A percentile compares a stretch with the other conserved stretches of the same genome.
Evolutionary conservation across 176 grass and related monocot genomes (phyloP).

Genomic region (Phoenix roebelenii): DNA sequence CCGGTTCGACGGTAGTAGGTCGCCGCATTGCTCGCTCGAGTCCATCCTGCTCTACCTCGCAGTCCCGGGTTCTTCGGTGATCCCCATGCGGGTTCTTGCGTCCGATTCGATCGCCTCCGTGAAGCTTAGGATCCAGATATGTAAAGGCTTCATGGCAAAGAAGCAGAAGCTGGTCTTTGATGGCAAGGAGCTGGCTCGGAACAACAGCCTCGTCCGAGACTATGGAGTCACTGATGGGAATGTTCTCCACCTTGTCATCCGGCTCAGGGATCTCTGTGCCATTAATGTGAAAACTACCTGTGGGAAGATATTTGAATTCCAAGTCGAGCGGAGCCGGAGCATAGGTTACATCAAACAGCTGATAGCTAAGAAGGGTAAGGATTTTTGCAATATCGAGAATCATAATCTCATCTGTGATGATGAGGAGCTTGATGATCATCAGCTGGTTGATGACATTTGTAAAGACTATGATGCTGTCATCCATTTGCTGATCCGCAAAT

Average conservation of each 20-base stretch:
- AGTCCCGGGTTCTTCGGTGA: constrained; percentile 4
- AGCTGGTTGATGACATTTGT: constrained; percentile 2
- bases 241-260: constrained; percentile 7
- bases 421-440: constrained; percentile 3
- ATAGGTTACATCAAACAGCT: constrained; percentile 10
- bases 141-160: not conserved
- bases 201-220: constrained; percentile 7
- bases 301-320: constrained; percentile 6
- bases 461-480: constrained; percentile 12
- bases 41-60: constrained; percentile 2
- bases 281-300: constrained; percentile 3
- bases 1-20: constrained; percentile 1
- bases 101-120: constrained; percentile 7
- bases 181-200: constrained; percentile 4
- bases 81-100: constrained; percentile 2
- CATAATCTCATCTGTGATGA: constrained; percentile 5
- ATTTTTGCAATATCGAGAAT: not conserved
- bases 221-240: constrained; percentile 9
- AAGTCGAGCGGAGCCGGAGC: constrained; percentile 7
- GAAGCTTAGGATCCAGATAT: constrained; percentile 11
- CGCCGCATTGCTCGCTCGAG: constrained; percentile 8
- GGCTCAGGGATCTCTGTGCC: constrained; percentile 3
- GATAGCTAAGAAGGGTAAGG: not conserved
- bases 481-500: constrained; percentile 1
- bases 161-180: constrained; percentile 7